Evolutionary conservation across 495 filamentous ascomycete genomes (phyloP), one percentile per base, ranked within the genome.

Genomic region (Lasiosphaeris hirsuta): DNA sequence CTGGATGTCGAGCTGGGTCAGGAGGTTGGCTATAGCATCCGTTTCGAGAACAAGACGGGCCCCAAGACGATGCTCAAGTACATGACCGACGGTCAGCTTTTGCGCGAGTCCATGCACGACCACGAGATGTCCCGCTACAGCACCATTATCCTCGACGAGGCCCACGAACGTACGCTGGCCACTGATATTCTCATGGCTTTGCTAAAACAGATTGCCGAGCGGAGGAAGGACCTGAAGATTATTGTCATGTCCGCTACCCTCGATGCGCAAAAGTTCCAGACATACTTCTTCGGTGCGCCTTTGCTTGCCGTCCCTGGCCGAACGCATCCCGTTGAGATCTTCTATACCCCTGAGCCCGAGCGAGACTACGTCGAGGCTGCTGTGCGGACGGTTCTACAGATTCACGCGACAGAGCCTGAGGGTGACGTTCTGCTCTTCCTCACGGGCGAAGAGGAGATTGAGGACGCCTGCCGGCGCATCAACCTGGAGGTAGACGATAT

Each of bases 71-170:
- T 97, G 39, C 77, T 99, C 47, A 99, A 97, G 77, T 99, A 99
- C 77, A 97, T 99, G 95, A 99, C 95, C 33, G 95, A 99, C 70
- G 95, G 95, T 85, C 97, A 97, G 94, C 84, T 99, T 62, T 77
- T 97, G 68, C 81, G 95, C 61, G 95, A 99, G 77, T 92, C 95
- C 35, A 99, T 99, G 95, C 86, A 96, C 75, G 95, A 99, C 71
- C 87, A 91, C 73, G 80, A 93, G 62, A 80, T 99, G 62, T 83
- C 83, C 15, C 86, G 92, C 10, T 99, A 99, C 76, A 93, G 92
- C 78, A 94, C 89, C 60, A 97, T 99, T 68, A 99, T 99, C 68
- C 86, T 99, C 57, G 95, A 99, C 71, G 93, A 97, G 74, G 93
- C 93, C 47, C 93, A 97, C 83, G 93, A 97, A 75, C 84, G 93